Evolutionary conservation across 2,329 filamentous ascomycete genomes (phyloP), one percentile per base, ranked within the genome.

Genomic region (Colletotrichum sp.): DNA sequence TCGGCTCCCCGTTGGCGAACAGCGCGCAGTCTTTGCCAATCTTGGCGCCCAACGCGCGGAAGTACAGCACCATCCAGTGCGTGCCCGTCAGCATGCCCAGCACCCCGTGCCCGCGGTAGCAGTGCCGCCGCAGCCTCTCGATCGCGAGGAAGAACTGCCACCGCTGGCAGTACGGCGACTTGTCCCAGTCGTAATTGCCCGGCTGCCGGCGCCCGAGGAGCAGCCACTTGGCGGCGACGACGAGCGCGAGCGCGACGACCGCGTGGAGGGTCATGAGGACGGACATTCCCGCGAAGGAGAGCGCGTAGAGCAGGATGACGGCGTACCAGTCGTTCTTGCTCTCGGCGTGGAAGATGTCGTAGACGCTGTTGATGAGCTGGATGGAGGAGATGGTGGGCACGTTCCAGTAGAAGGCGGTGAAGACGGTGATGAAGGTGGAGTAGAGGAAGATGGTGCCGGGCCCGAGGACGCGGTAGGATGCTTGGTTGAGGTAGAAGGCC

Each of bases 141-240:
- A 90, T 85, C 34, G 85, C 84, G 5, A 91, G 83, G 79, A 89
- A 89, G 10, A 91, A 79, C 78, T 91, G 89, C 89, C 90, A 91
- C 38, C 89, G 87, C 78, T 91, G 90, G 80, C 89, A 91, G 81
- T 91, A 91, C 18, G 85, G 83, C 24, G 83, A 87, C 80, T 88
- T 88, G 79, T 91, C 90, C 90, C 90, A 91, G 80, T 91, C 88
- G 78, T 90, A 90, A 76, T 88, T 88, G 16, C 90, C 90, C 5
- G 87, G 87, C 75, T 82, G 81, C 52, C 89, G 84, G 24, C 86
- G 86, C 18, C 89, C 89, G 28, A 91, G 83, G 4, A 91, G 80
- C 4, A 82, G 71, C 89, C 90, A 91, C 79, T 91, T 91, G 10
- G 86, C 81, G 4, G 77, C 82, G 70, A 91, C 85, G 52, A 89